Base-by-base conservation (phyloP, 1,284 basidiomycete genomes). In the Apiotrichum siamense region DNA sequence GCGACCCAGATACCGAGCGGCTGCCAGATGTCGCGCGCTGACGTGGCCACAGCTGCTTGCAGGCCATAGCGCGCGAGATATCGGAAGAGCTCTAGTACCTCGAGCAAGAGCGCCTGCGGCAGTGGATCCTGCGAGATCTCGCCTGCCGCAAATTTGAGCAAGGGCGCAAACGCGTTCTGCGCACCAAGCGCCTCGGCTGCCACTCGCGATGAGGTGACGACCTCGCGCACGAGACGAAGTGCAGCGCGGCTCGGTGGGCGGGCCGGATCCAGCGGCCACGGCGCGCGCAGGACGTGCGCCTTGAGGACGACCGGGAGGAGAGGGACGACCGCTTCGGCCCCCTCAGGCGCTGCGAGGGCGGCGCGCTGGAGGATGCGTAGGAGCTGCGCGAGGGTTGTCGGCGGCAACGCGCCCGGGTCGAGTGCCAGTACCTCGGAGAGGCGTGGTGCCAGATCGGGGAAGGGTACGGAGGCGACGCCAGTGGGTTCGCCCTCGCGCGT, bases 41-140 rank as follows among this genome's bases (percentile, higher is more conserved):
- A 55, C 0, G 62, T 62, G 12, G 65, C 65, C 2, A 56, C 49
- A 5, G 59, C 56, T 7, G 82, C 82, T 2, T 81, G 85, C 3
- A 93, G 65, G 0, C 92, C 91, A 60, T 94, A 97, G 2, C 79
- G 77, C 0, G 83, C 88, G 4, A 96, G 77, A 0, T 75, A 66
- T 0, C 76, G 64, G 70, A 88, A 91, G 11, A 91, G 74, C 1
- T 75, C 75, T n/a, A 96, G 73, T 0, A 85, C 85, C 20, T 62
- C 57, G 0, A 77, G 66, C 47, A 79, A 80, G 1, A 77, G 74
- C 0, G 44, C 27, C 24, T 21, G 45, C 24, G 47, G 9, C 7
- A 55, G 49, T 9, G 49, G 50, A 9, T 42, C 47, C 13, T 44
- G 21, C 54, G 63, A 64, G 10, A 60, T 59, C 15, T 58, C 55